These are phyloP conservation scores for Cutaneotrichosporon dermatis DNA, from an alignment of 1,284 basidiomycete genomes.

Conservation along the genomic window DNA sequence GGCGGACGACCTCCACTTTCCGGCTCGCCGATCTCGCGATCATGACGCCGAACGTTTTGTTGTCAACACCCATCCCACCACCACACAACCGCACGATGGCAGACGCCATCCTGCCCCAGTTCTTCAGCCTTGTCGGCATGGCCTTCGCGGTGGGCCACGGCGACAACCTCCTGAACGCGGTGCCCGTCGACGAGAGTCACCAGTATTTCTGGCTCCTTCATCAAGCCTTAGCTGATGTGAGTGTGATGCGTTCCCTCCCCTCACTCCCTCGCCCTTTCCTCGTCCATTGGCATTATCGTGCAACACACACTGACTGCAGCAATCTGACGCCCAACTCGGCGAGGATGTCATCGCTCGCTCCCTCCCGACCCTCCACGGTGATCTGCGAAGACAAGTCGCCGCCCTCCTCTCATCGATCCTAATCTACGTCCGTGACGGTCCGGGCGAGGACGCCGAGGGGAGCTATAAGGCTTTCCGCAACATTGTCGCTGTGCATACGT, in stretches of 20 bases:
- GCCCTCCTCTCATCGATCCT: conserved; percentile 26
- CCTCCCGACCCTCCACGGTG: no score
- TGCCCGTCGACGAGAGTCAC: conserved; percentile 28
- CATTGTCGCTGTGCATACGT: conserved; percentile 29
- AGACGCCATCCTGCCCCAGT: conserved; percentile 15
- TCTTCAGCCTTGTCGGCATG: conserved; percentile 18
- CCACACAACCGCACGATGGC: conserved; percentile 11
- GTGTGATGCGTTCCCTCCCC: neutral
- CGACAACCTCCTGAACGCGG: conserved; percentile 21
- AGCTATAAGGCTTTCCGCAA: conserved; percentile 25
- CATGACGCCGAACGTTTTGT: neutral
- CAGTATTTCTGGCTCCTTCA: conserved; percentile 30
- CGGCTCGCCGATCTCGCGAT: neutral
- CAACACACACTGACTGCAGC: neutral
- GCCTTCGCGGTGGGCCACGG: conserved; percentile 16
- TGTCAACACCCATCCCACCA: neutral
- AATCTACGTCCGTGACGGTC: conserved; percentile 19
- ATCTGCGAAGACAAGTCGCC: conserved; percentile 15
- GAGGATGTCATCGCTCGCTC: no score
- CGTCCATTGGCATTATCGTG: neutral
- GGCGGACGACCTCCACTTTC: neutral
- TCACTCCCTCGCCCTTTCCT: neutral
- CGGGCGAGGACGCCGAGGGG: conserved; percentile 3
- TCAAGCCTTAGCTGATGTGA: conserved; percentile 19
- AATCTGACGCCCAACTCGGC: conserved; percentile 4